Conservation (phyloP, 768 basidiomycete species). For the Nidularia pulvinata region DNA sequence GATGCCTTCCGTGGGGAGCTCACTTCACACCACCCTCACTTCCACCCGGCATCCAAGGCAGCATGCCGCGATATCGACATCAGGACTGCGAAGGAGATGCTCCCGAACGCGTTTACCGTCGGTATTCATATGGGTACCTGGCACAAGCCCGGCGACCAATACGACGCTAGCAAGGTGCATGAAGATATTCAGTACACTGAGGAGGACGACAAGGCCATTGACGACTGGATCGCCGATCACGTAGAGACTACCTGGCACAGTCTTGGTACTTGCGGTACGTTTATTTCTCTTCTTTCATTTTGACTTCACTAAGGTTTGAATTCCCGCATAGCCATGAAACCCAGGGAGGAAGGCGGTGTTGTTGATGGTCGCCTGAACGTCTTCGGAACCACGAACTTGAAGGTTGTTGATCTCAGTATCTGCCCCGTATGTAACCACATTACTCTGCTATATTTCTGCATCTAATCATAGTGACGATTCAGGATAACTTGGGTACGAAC, state of each 20-base stretch:
- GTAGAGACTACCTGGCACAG: constrained; percentile 83
- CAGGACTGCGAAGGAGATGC: constrained; percentile 60
- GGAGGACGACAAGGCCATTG: constrained; percentile 73
- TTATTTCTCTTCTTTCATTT: background rate
- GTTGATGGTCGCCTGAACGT: constrained; percentile 65
- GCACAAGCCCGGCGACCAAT: constrained; percentile 56
- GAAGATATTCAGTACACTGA: constrained; percentile 65
- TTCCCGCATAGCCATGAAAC: constrained; percentile 56
- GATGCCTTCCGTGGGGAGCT: constrained; percentile 75
- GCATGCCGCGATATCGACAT: constrained; percentile 65
- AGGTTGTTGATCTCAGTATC: constrained; percentile 68
- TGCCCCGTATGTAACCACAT: constrained; percentile 50
- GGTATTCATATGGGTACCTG: constrained; percentile 77
- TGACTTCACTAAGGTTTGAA: background rate
- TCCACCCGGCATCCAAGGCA: constrained; percentile 69
- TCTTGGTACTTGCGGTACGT: constrained; percentile 52
- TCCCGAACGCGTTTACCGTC: constrained; percentile 61
- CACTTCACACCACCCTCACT: constrained; percentile 72
- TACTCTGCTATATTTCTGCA: too few species aligned
- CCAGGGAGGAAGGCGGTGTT: constrained; percentile 63
- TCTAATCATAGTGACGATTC: background rate
- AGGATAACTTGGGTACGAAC: constrained; percentile 75
- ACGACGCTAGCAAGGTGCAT: constrained; percentile 55
- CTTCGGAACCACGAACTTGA: constrained; percentile 65
- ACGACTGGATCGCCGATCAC: constrained; percentile 70